Percentiles rank a stretch among this genome's conserved stretches.
Conservation (phyloP, 306 rosid species). For the Heteromeles arbutifolia region DNA sequence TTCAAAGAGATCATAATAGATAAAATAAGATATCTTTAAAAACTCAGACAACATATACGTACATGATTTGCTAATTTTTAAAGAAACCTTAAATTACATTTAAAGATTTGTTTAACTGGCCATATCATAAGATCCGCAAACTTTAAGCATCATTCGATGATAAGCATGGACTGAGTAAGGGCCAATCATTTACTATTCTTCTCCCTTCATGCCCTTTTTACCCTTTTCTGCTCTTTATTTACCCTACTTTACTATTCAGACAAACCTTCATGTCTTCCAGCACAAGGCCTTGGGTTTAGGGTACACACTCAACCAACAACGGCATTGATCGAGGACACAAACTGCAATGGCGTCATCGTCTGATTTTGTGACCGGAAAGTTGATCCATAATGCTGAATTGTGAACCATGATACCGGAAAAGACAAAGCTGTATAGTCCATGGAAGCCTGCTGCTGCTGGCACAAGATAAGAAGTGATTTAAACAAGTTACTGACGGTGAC, state of each 20-base stretch:
- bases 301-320: background rate
- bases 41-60: background rate
- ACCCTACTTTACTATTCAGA: background rate
- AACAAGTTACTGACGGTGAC: background rate
- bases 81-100: background rate
- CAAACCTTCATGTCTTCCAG: background rate
- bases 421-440: background rate
- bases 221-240: background rate
- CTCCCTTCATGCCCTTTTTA: background rate
- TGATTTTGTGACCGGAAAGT: background rate
- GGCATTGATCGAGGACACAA: background rate
- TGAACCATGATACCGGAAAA: background rate
- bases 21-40: background rate
- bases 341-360: background rate
- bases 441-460: conserved; percentile 7
- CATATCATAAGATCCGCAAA: background rate
- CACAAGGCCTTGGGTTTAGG: background rate
- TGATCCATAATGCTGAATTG: background rate
- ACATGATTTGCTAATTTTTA: background rate
- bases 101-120: background rate
- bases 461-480: conserved; percentile 28
- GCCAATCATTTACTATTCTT: background rate
- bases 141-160: background rate
- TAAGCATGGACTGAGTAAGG: background rate
- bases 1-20: background rate